phyloP scores from a whole-genome alignment of 345 rosid genomes.

The Corchorus capsularis region DNA sequence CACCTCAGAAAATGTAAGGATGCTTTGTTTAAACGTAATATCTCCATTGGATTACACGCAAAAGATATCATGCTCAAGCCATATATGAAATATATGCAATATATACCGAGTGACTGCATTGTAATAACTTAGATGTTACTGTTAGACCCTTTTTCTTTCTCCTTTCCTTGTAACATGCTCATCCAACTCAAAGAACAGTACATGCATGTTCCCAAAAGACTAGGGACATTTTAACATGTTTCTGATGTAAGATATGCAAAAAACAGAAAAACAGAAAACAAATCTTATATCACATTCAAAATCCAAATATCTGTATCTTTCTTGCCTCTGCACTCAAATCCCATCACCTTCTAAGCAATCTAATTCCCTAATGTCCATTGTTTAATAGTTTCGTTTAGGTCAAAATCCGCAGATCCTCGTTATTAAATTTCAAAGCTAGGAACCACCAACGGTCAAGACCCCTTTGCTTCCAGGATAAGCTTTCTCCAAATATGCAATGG shows the following conservation, averaged over 20 bases:
- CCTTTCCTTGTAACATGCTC: background rate
- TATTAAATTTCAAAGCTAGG: background rate
- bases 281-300: background rate
- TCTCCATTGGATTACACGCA: background rate
- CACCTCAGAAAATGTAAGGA: background rate
- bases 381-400: background rate
- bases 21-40: background rate
- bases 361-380: background rate
- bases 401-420: background rate
- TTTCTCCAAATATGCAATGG: conserved; percentile 1
- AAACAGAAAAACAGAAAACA: too few species aligned
- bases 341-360: too few species aligned
- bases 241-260: too few species aligned
- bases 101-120: background rate
- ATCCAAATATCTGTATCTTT: conserved; percentile 9
- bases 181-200: background rate
- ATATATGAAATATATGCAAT: background rate
- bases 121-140: background rate
- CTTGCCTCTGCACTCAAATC: background rate
- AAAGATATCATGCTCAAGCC: background rate
- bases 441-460: background rate
- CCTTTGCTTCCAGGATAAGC: background rate
- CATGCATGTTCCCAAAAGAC: background rate
- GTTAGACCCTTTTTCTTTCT: background rate
- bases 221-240: background rate